These are phyloP conservation scores for Cryptomeria japonica DNA, from an alignment of 75 land plant genomes.

Conservation along the genomic window DNA sequence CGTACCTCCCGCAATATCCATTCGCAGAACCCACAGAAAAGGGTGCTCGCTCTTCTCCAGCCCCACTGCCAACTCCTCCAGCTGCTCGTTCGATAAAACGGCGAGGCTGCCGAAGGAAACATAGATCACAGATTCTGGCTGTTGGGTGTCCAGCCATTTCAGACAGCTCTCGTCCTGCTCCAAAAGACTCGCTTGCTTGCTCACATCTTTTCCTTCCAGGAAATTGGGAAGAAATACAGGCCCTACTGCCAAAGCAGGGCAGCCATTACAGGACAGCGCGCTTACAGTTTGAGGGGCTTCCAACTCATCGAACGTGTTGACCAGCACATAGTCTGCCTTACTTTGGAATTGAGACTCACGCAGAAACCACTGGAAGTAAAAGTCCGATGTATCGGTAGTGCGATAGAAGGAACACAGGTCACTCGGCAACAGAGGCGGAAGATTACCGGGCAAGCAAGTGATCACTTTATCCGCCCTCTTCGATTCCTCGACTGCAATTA, in stretches of 20 bases:
- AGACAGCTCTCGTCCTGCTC: constrained; percentile 9
- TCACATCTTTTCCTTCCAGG: neutral
- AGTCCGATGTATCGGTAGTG: neutral
- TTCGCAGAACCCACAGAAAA: constrained; percentile 27
- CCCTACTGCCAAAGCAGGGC: constrained; percentile 11
- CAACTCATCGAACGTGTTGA: constrained; percentile 16
- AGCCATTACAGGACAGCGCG: neutral
- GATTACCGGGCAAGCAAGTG: neutral
- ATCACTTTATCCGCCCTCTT: neutral
- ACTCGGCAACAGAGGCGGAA: neutral
- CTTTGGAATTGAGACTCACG: neutral
- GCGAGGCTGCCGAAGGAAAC: constrained; percentile 33
- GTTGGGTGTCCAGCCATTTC: constrained; percentile 15
- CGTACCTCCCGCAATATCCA: neutral
- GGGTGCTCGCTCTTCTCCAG: constrained; percentile 15
- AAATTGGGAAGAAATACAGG: no score
- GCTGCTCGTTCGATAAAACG: constrained; percentile 11
- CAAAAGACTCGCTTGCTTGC: neutral
- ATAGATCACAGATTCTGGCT: constrained; percentile 14
- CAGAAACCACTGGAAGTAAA: neutral
- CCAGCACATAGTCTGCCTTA: constrained; percentile 2
- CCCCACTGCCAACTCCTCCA: constrained; percentile 14
- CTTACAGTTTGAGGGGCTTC: constrained; percentile 6
- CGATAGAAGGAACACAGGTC: neutral
- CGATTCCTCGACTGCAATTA: neutral